Evolutionary conservation across 2,329 filamentous ascomycete genomes (phyloP), one percentile per base, ranked within the genome.

Genomic region (Trichocomaceae sp.): DNA sequence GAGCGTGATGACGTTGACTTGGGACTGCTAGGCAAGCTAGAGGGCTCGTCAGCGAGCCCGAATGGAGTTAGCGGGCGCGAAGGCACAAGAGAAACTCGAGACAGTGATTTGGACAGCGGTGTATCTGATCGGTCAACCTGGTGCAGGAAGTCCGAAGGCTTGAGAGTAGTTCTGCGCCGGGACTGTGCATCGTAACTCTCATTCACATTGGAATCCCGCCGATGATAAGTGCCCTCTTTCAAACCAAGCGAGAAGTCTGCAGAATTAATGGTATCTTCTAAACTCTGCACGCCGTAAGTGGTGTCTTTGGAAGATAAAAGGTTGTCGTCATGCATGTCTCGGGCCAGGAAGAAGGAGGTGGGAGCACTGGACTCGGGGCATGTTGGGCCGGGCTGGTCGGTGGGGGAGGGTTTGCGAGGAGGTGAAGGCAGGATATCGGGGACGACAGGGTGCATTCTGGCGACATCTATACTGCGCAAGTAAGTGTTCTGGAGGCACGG

Each of bases 1-100:
- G 81, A 85, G 46, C 78, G 78, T n/a, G 80, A 75, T 6, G 81
- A 83, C 3, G 73, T 72, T 3, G 82, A 84, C 58, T 80, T 82
- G 1, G 83, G 83, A 50, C 82, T 84, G 64, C 79, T 80, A 2
- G 80, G 77, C 37, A 81, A 68, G 10, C 74, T 79, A 2, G 76
- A 77, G 2, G 72, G 70, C 35, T 77, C 77, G 48, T 74, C 72
- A 5, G 37, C 26, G 15, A 54, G 77, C 75, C 47, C 76, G 78
- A 46, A 63, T 62, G 51, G 75, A 59, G 39, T 70, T 70, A 35
- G 78, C 65, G 42, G 78, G 47, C 74, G 73, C 20, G 72, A 73
- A 17, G 62, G 59, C 44, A 61, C 52, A 29, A 65, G 58, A 48
- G 62, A 57, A 23, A 63, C 59, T 54, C 54, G 62, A 42, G 60